Conservation (phyloP, 1,284 basidiomycete species). For the Ustilago shanxiensis region DNA sequence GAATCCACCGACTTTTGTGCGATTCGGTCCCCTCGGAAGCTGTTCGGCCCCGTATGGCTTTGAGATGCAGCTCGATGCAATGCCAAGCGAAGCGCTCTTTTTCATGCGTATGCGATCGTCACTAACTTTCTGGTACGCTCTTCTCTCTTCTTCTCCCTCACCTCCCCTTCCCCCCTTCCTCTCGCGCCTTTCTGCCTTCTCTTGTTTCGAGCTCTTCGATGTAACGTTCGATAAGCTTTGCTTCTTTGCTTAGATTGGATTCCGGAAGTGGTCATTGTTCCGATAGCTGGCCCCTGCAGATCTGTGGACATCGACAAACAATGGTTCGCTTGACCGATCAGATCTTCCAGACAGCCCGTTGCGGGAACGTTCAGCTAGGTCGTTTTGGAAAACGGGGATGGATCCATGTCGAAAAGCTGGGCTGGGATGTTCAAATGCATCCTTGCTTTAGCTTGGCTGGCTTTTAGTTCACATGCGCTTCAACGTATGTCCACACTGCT, state of each 20-base stretch:
- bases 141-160: neutral
- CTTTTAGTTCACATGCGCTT: neutral
- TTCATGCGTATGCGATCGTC: constrained; percentile 20
- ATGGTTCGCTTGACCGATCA: neutral
- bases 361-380: too few relatives aligned
- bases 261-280: constrained; percentile 1
- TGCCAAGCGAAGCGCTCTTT: constrained; percentile 10
- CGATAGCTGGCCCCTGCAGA: neutral
- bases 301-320: neutral
- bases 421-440: neutral
- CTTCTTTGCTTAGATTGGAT: neutral
- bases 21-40: neutral
- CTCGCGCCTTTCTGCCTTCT: too few relatives aligned
- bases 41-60: too few relatives aligned
- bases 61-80: neutral
- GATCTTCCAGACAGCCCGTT: too few relatives aligned
- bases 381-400: neutral
- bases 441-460: neutral
- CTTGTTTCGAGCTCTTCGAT: neutral
- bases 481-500: neutral
- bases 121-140: neutral
- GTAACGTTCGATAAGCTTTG: neutral
- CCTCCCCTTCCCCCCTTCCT: neutral
- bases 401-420: neutral
- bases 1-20: neutral